Percentiles rank a stretch among this genome's conserved stretches.
These are phyloP conservation scores for Colletotrichum viniferum DNA, from an alignment of 2,329 filamentous ascomycete species.

Conservation along the genomic window DNA sequence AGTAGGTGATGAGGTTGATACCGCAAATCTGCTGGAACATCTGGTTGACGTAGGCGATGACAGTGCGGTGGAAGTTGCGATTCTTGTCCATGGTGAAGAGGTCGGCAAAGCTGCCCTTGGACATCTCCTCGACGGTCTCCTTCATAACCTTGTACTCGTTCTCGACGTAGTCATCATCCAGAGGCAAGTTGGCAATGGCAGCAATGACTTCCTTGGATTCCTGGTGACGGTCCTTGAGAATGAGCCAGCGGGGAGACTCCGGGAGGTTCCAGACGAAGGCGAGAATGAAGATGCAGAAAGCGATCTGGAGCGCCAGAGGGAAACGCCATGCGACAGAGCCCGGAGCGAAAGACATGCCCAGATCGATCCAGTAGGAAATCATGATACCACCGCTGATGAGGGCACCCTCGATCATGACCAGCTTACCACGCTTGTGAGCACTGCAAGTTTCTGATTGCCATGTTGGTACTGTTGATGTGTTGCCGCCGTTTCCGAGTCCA, in stretches of 20 bases:
- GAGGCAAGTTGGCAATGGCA: conserved; percentile 39
- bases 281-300: conserved; percentile 64
- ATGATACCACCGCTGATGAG: conserved; percentile 62
- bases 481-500: conserved; percentile 38
- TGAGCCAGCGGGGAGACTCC: conserved; percentile 55
- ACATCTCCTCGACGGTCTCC: conserved; percentile 69
- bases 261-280: conserved; percentile 55
- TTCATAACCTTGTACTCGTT: conserved; percentile 57
- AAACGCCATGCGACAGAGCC: conserved; percentile 62
- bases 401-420: conserved; percentile 65
- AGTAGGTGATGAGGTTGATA: conserved; percentile 34
- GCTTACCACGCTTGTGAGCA: conserved; percentile 61
- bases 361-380: conserved; percentile 65
- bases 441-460: conserved; percentile 66
- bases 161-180: conserved; percentile 58
- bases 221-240: conserved; percentile 41
- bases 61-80: conserved; percentile 58
- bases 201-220: conserved; percentile 49
- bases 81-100: conserved; percentile 63
- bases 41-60: conserved; percentile 61
- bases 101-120: conserved; percentile 57
- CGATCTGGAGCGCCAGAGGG: conserved; percentile 61
- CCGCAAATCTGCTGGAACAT: conserved; percentile 51
- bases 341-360: conserved; percentile 58
- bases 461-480: conserved; percentile 55